A percentile compares a stretch with the other conserved stretches of the same genome.
Conservation (phyloP, 2,329 filamentous ascomycete genomes). For the Xylariaceae sp. region DNA sequence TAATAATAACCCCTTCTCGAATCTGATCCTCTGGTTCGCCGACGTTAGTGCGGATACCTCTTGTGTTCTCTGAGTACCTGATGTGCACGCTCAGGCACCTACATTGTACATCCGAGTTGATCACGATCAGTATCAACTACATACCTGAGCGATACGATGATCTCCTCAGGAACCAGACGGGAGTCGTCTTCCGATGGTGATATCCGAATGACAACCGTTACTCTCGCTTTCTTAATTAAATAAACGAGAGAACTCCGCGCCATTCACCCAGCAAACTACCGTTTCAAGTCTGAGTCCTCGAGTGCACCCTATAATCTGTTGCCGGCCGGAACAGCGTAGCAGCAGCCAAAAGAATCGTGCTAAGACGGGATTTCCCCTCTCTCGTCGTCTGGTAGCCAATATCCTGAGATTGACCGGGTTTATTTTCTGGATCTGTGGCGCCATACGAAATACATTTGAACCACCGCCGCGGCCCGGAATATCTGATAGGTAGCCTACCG, state of each 20-base stretch:
- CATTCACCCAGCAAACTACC: too few species aligned
- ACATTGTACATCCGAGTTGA: too few species aligned
- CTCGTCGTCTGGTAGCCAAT: too few species aligned
- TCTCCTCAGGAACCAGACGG: background rate
- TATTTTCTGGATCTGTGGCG: background rate
- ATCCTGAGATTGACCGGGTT: background rate
- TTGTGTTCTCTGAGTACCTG: too few species aligned
- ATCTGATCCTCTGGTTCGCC: background rate
- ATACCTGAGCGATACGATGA: too few species aligned
- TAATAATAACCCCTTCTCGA: background rate
- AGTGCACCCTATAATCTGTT: background rate
- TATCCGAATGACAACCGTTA: too few species aligned
- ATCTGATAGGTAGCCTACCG: background rate
- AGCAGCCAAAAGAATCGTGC: background rate
- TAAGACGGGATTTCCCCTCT: too few species aligned
- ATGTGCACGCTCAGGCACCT: too few species aligned
- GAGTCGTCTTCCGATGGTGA: background rate
- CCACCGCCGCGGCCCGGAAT: background rate
- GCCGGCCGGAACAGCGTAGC: background rate
- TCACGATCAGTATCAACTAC: background rate
- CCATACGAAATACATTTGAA: background rate
- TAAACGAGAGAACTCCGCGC: too few species aligned
- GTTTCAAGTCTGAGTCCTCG: background rate
- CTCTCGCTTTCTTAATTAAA: too few species aligned
- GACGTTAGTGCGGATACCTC: background rate